phyloP scores from a whole-genome alignment of 2,329 filamentous ascomycete genomes.

The Pseudopyricularia cyperi region DNA sequence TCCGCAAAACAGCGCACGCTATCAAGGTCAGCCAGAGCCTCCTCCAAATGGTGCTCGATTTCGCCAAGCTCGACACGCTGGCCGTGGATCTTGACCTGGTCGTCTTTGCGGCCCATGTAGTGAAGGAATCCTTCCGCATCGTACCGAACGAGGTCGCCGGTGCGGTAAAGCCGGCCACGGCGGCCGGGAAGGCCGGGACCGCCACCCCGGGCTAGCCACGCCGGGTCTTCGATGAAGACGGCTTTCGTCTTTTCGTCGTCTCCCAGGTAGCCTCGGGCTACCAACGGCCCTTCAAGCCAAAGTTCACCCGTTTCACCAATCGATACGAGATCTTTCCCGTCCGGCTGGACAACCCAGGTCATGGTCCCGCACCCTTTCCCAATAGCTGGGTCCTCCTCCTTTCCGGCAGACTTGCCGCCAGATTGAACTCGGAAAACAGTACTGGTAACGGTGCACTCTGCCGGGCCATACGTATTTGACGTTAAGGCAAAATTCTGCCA shows the following conservation, averaged over 20 bases:
- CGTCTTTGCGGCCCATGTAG: constrained; percentile 36
- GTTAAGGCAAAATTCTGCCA: too few species aligned
- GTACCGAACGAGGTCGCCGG: constrained; percentile 24
- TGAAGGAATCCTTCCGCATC: constrained; percentile 20
- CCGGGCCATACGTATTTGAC: not conserved
- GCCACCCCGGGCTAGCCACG: not conserved
- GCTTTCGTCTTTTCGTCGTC: not conserved
- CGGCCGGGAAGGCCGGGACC: not conserved
- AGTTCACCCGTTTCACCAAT: constrained; percentile 20
- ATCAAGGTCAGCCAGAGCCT: not conserved
- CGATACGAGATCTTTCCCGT: constrained; percentile 14
- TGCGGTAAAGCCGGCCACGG: constrained; percentile 15
- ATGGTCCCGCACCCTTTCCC: constrained; percentile 2
- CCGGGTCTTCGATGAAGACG: constrained; percentile 1
- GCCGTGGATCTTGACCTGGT: constrained; percentile 42
- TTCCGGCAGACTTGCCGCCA: constrained; percentile 5
- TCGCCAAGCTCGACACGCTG: constrained; percentile 31
- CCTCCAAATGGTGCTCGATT: constrained; percentile 3
- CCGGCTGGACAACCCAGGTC: constrained; percentile 11
- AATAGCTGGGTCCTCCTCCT: constrained; percentile 10
- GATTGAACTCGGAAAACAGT: too few species aligned
- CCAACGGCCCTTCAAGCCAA: constrained; percentile 27
- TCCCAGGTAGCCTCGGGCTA: constrained; percentile 31
- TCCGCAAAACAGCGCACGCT: not conserved
- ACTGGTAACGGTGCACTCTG: not conserved